Evolutionary conservation across 495 filamentous ascomycete species (phyloP), one percentile per base, ranked within the genome.

Genomic region (Penicillium maclennaniae): DNA sequence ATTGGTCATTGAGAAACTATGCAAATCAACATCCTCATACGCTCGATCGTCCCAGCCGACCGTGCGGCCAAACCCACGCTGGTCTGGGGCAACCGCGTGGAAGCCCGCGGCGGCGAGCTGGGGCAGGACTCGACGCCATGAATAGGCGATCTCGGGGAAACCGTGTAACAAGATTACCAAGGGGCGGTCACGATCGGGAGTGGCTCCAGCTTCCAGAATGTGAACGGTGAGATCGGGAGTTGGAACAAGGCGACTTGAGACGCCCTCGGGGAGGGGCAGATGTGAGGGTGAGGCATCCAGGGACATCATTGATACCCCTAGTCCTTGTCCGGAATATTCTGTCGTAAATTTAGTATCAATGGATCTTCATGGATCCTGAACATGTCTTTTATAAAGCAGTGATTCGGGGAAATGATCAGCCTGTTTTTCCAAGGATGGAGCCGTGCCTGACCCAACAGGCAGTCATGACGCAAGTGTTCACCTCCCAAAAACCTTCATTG

Each of bases 21-120:
- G 55, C 34, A 87, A 66, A 58, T 87, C 77, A 25, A 81, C 81
- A 0, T 76, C 52, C 43, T 72, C 63, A 56, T 72, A 86, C 6
- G 61, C 47, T 7, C 71, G 63, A 0, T 62, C 72, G 55, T 84
- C 77, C 83, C 83, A 86, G 40, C 81, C 82, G 0, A 71, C 79
- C 0, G 84, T 87, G 40, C 83, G 77, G 15, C 85, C 85, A 58
- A 87, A 89, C 19, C 85, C 85, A 37, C 85, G 79, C 56, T 87
- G 83, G 65, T 89, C 85, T 39, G 80, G 77, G 3, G 85, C 84
- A 6, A 87, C 79, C 48, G 82, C 82, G 64, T 83, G 73, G 65
- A 81, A 87, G 43, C 81, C 82, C 3, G 77, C 70, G 5, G 55
- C 63, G 9, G 84, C 80, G 20, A 89, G 65, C 3, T 65, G 45